These are phyloP conservation scores for Beauveria bassiana DNA, from an alignment of 2,329 filamentous ascomycete genomes.

Conservation along the genomic window DNA sequence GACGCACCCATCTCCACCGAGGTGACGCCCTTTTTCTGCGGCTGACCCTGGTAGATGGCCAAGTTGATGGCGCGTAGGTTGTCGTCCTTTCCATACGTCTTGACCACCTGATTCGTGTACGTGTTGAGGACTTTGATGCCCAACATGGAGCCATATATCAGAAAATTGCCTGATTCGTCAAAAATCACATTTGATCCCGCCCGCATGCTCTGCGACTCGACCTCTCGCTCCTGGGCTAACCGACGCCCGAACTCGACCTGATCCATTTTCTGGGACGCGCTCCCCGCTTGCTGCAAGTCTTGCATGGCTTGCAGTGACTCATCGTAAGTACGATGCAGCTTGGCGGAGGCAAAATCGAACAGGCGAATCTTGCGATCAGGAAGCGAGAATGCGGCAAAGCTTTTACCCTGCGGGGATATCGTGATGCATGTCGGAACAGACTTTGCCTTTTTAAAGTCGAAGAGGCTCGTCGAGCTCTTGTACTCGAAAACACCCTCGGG, in stretches of 20 bases:
- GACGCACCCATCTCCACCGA: conserved; percentile 97
- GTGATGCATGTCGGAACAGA: conserved; percentile 74
- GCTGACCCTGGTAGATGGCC: conserved; percentile 86
- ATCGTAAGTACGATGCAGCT: conserved; percentile 87
- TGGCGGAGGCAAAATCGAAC: conserved; percentile 86
- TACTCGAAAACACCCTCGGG: conserved; percentile 85
- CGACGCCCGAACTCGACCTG: conserved; percentile 87
- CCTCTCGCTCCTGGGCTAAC: conserved; percentile 75
- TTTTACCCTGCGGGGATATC: conserved; percentile 76
- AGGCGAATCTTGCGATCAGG: conserved; percentile 89
- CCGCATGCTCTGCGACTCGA: conserved; percentile 62
- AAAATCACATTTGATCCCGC: conserved; percentile 81
- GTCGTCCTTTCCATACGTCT: conserved; percentile 85
- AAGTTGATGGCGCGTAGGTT: conserved; percentile 77
- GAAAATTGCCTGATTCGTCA: conserved; percentile 92
- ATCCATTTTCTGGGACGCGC: conserved; percentile 71
- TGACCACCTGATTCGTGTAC: conserved; percentile 84
- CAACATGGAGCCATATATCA: conserved; percentile 85
- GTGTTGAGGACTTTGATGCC: conserved; percentile 96
- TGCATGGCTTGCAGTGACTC: conserved; percentile 84
- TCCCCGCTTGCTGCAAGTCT: conserved; percentile 94
- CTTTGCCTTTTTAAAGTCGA: conserved; percentile 95
- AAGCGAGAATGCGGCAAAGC: conserved; percentile 83
- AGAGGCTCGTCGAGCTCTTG: conserved; percentile 89
- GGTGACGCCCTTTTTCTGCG: conserved; percentile 85